Evolutionary conservation across 805 yeast species (phyloP), one percentile per base, ranked within the genome.

Genomic region (Saturnispora zaruensis): DNA sequence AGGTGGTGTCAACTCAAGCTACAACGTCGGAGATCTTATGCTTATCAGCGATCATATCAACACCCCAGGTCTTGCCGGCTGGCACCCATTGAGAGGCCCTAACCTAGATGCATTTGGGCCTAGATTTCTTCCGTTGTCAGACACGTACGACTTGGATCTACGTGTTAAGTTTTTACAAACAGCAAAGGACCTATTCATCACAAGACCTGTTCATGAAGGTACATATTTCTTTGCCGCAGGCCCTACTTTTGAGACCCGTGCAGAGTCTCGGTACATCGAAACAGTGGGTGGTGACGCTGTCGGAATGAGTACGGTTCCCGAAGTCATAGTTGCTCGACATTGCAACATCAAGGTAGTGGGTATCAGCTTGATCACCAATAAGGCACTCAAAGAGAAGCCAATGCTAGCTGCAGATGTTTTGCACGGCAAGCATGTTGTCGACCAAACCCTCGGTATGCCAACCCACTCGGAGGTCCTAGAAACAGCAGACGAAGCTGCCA

Each of bases 231-330:
- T 77, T 66, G 95, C 83, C 6, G 78, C 95, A 5, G 99, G 99
- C 0, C 98, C 99, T 4, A 87, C 96, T 1, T 91, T 84, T 66
- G 99, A 91, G 69, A 78, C 87, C 3, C 75, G 96, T 59, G 96
- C 97, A 0, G 99, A 91, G 69, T 84, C 84, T n/a, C 74, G 95
- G 51, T 73, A 82, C 73, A 70, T 91, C 44, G 66, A 80, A 52
- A 57, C 69, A 5, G 55, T 84, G 26, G 98, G 98, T 8, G 96
- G 87, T 46, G 98, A 91, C 66, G 86, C 93, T 0, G 98, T 90
- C 2, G 98, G 98, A 4, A 91, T 91, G 99, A 85, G 96, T 51
- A 93, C 98, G 0, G 97, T 91, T 32, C 97, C 99, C 0, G 99
- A 91, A 66, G 96, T 88, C 2, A 79, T 88, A 53, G 84, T 88